Base-by-base conservation (phyloP, 148 eudicot genomes). In the Cornus controversa region DNA sequence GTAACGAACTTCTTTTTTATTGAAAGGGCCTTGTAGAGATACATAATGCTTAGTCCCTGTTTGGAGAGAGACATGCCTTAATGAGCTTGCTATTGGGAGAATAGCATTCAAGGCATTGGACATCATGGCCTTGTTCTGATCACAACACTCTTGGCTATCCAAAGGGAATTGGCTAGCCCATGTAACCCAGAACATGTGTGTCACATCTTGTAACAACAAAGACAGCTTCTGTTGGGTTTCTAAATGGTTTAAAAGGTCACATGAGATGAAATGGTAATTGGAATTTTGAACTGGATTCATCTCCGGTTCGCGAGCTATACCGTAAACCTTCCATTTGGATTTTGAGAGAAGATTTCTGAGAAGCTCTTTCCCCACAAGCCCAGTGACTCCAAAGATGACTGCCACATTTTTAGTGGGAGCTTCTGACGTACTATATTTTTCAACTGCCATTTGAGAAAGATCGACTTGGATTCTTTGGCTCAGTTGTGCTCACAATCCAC, bases 21-120 rank as follows among this genome's bases (percentile, higher is more conserved):
- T 62, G 8, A 24, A 37, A 5, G 82, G 67, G 40, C 77, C 78
- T 16, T 68, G 67, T 6, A 91, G 69, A 0, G 97, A 92, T 11
- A 93, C 85, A 50, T 95, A 95, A 40, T 95, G 97, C 82, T 93
- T 91, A 47, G 86, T 73, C 47, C 98, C 98, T 0, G 98, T 95
- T 65, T 91, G 98, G 37, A 93, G 88, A 0, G 97, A 90, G 78
- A 93, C 83, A 65, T 95, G 98, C 78, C 80, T 82, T 14, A 93
- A 66, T 0, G 81, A 76, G 37, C 31, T 69, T 13, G 87, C 85
- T 26, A 16, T 70, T 0, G 96, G 96, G 75, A 94, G 89, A 54
- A 94, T 78, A 5, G 81, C 86, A 77, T 91, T 78, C 77, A 95
- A 72, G 77, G 82, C 96, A 73, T 95, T 90, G 0, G 87, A 80